Evolutionary conservation across 2,329 filamentous ascomycete species (phyloP), one percentile per base, ranked within the genome.

Genomic region (Fusarium musae): DNA sequence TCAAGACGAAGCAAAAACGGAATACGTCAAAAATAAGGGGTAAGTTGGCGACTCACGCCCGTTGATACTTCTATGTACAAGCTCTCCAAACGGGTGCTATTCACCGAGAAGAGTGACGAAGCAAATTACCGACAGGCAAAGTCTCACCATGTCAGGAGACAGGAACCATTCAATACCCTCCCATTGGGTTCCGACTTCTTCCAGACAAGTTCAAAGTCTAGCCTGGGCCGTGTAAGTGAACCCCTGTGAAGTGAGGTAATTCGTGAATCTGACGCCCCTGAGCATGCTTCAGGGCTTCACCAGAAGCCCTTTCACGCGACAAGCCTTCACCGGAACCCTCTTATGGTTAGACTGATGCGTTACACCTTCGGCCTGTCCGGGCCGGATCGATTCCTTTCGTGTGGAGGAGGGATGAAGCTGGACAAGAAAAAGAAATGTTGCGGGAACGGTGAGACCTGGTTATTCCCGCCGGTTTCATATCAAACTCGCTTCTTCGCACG

Each of bases 101-200:
- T 74, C 67, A 72, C 54, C 44, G 52, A 67, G 66, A 43, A 34
- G 52, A 67, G 47, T 63, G 34, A 36, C 61, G 60, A 74, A 47
- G 70, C 61, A 70, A 70, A 74, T 65, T 76, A 64, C 72, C 56
- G 66, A 64, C 65, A 40, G 53, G 52, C 46, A 58, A 58, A 70
- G 76, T 78, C 76, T 78, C 73, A 77, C 76, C 74, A 77, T 63
- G 69, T 77, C 76, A 77, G 76, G 76, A 78, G 76, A 77, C 68
- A 65, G 43, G 53, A 39, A 50, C 30, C 52, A 40, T 59, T 57
- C 32, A 74, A 52, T 65, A 36, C 52, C 36, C 52, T 68, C 43
- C 52, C 47, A 47, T 69, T 67, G 59, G 59, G 52, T 74, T 72
- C 71, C 70, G 70, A 67, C 53, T 73, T 61, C 46, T 73, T 59